Evolutionary conservation across 768 basidiomycete species (phyloP).

Genomic region (Pleurotus tuber-regium): DNA sequence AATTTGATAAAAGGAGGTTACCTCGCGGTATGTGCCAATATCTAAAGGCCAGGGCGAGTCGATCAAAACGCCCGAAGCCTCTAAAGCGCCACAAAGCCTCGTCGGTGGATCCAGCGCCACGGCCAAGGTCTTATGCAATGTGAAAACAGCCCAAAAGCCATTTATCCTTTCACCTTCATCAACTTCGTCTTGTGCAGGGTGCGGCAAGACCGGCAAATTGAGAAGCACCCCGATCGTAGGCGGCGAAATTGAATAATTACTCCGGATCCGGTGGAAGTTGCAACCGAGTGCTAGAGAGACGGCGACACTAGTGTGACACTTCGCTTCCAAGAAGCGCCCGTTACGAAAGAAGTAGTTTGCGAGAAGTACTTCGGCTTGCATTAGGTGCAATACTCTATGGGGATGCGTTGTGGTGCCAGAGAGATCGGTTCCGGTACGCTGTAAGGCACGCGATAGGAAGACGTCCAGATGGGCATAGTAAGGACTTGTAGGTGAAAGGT

Average conservation of each 20-base stretch:
- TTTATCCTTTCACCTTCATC: conserved; percentile 71
- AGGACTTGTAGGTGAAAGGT: conserved; percentile 41
- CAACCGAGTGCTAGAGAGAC: conserved; percentile 47
- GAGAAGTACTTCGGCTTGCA: conserved; percentile 65
- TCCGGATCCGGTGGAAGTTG: conserved; percentile 46
- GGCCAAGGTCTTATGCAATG: conserved; percentile 55
- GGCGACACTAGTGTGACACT: conserved; percentile 52
- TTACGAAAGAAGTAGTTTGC: conserved; percentile 62
- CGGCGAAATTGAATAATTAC: conserved; percentile 32
- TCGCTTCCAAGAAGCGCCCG: conserved; percentile 59
- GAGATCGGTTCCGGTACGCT: conserved; percentile 38
- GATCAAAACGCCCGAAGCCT: conserved; percentile 45
- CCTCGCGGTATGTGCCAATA: conserved; percentile 36
- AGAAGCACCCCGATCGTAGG: conserved; percentile 36
- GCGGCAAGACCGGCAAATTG: conserved; percentile 32
- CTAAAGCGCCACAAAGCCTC: conserved; percentile 52
- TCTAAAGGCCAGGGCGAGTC: conserved; percentile 55
- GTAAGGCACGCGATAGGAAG: conserved; percentile 51
- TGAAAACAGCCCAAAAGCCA: conserved; percentile 62
- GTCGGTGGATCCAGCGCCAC: conserved; percentile 52
- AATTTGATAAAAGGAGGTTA: conserved; percentile 17
- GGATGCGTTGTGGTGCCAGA: conserved; percentile 44
- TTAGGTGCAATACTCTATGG: conserved; percentile 45
- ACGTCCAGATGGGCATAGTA: conserved; percentile 38
- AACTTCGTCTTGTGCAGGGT: conserved; percentile 36